Base-by-base conservation (phyloP, 176 grass and related monocot genomes). In the Thalia dealbata region DNA sequence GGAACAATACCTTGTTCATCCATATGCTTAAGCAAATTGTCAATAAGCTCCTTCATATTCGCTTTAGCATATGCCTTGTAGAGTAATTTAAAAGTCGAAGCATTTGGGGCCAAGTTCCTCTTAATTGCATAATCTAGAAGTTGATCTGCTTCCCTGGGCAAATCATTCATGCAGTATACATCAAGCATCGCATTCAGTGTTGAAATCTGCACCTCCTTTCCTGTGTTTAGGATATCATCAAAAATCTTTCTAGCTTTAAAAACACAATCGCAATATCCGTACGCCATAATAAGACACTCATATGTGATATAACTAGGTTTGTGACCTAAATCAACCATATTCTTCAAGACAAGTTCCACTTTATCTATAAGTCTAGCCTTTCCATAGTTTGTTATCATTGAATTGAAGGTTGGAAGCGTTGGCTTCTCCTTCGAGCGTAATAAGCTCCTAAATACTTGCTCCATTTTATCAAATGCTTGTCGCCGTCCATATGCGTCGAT, bases 331-430 rank as follows among this genome's bases (percentile, higher is more conserved):
- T 88, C 85, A 73, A 15, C 58, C 90, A 93, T 93, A 81, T 91
- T 99, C 70, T 81, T 52, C 78, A 86, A 65, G 28, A 88, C 81
- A 82, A 51, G 71, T 50, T 91, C 90, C 14, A 87, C 85, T 84
- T 88, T 99, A 55, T 88, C 90, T 81, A 74, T 88, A 42, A 86
- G 81, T 62, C 95, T 87, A 52, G 95, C 95, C 77, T 99, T 99
- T 14, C 90, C 95, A 35, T 88, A 99, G 66, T 99, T 91, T 64
- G 83, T 99, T 81, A 99, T 99, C 85, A 99, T 99, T 55, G 87
- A 97, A 66, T 97, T 87, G 75, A 99, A 93, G 2, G 95, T 99
- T 8, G 90, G 90, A 61, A 91, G 86, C 69, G 87, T 99, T 29
- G 90, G 90, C 28, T 74, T 82, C 80, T 91, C 87, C 79, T 93